Base-by-base conservation (phyloP, 2,329 filamentous ascomycete species). In the Phaeosphaeria sp. region DNA sequence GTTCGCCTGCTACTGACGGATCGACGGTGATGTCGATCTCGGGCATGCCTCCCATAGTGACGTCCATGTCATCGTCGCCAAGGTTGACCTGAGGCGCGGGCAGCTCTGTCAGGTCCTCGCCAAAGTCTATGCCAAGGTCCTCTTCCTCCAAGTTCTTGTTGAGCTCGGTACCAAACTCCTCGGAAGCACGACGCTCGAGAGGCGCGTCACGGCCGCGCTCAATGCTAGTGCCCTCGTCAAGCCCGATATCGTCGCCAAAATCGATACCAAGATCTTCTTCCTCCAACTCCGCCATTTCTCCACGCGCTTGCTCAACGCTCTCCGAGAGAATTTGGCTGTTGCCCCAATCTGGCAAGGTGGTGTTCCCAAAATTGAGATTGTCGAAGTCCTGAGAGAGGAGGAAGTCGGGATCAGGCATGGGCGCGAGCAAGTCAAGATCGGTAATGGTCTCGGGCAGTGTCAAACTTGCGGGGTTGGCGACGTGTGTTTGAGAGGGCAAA, bases 371-470 rank as follows among this genome's bases (percentile, higher is more conserved):
- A 27, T 69, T 65, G 24, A 73, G 56, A 27, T 59, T 60, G 66
- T 90, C 72, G 9, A 77, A 55, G 84, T 82, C 61, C 87, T 91
- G 85, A 11, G 91, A 89, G 53, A 97, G 81, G 8, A 97, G 85
- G 76, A 96, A 89, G 36, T 91, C 91, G 5, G 93, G 90, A 79
- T 97, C 94, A 8, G 93, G 93, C 63, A 95, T 78, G 3, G 82
- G 80, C 15, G 80, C 91, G 30, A 96, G 91, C 22, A 97, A 84
- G 74, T 99, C 95, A 59, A 95, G 91, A 61, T 96, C 93, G 11
- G 95, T 98, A 66, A 99, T 91, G 53, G 90, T 89, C 80, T 99
- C 95, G 6, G 93, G 93, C 53, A 99, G 85, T 71, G 94, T 91
- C 63, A 98, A 86, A 25, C 92, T 90, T 75, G 93, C 92, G 49